These are phyloP conservation scores for Coniochaeta pulveracea DNA, from an alignment of 2,329 filamentous ascomycete genomes.

Conservation along the genomic window DNA sequence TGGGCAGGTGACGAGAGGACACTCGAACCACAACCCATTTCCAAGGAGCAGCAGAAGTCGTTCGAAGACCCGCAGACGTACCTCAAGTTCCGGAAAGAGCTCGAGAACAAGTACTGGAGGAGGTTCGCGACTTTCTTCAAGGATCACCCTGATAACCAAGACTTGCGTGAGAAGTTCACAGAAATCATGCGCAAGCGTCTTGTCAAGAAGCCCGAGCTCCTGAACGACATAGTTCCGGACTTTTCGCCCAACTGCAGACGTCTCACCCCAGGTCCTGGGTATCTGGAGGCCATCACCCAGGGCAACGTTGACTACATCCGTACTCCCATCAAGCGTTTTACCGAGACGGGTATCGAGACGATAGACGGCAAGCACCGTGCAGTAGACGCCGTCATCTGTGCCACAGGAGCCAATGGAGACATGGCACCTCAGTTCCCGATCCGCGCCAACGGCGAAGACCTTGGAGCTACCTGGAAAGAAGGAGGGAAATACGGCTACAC, in stretches of 20 bases:
- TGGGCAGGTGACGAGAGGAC: conserved; percentile 45
- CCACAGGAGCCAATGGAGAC: conserved; percentile 54
- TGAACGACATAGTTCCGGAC: conserved; percentile 45
- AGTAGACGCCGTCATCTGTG: conserved; percentile 56
- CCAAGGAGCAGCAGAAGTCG: conserved; percentile 37
- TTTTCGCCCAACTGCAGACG: conserved; percentile 55
- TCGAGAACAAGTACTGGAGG: conserved; percentile 52
- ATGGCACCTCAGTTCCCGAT: conserved; percentile 51
- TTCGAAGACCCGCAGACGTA: conserved; percentile 53
- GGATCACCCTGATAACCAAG: conserved; percentile 34
- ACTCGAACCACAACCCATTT: conserved; percentile 42
- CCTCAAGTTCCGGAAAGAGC: conserved; percentile 42
- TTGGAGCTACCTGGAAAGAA: conserved; percentile 44
- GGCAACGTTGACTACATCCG: conserved; percentile 52
- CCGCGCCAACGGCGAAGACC: conserved; percentile 37
- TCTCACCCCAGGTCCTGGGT: conserved; percentile 54
- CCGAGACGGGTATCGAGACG: conserved; percentile 46
- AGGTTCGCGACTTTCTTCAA: conserved; percentile 43
- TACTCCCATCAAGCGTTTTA: conserved; percentile 45
- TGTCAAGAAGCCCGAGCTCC: conserved; percentile 40
- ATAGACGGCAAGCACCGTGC: conserved; percentile 42
- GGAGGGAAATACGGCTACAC: conserved; percentile 48
- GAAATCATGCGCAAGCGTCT: conserved; percentile 43
- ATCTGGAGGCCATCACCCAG: conserved; percentile 51
- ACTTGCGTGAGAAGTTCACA: conserved; percentile 33